These are phyloP conservation scores for Ophiostoma pallidulum DNA, from an alignment of 2,329 filamentous ascomycete species.

Conservation along the genomic window DNA sequence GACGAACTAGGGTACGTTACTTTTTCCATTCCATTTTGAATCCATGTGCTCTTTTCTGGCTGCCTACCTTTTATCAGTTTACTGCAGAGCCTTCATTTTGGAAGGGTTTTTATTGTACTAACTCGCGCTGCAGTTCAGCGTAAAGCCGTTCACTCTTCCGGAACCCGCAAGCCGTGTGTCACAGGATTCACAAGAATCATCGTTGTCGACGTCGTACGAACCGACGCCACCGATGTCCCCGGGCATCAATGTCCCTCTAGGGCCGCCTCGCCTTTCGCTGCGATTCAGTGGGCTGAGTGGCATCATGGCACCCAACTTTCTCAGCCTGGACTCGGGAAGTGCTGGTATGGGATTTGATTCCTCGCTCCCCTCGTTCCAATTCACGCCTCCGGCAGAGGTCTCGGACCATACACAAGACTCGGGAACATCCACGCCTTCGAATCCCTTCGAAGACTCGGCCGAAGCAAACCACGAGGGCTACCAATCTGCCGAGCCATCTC, in stretches of 20 bases:
- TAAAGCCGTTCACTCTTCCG: slow-evolving; percentile 19
- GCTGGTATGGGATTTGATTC: slow-evolving; percentile 19
- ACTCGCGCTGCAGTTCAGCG: slow-evolving; percentile 20
- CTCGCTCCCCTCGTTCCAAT: slow-evolving; percentile 22
- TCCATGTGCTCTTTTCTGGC: slow-evolving; percentile 8
- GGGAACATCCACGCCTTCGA: background rate
- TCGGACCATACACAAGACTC: background rate
- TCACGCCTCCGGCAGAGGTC: slow-evolving; percentile 16
- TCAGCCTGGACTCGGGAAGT: slow-evolving; percentile 17
- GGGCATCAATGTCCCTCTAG: slow-evolving; percentile 12
- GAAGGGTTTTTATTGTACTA: too few relatives aligned
- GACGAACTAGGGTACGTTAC: slow-evolving; percentile 58
- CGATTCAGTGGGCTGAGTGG: slow-evolving; percentile 18
- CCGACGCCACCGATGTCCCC: slow-evolving; percentile 16
- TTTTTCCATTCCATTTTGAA: background rate
- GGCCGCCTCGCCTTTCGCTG: slow-evolving; percentile 21
- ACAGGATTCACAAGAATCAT: slow-evolving; percentile 12
- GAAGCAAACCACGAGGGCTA: background rate
- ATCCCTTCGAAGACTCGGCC: background rate
- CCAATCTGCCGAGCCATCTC: background rate
- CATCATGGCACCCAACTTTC: slow-evolving; percentile 14
- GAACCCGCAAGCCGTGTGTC: slow-evolving; percentile 7
- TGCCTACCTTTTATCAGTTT: background rate
- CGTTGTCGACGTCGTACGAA: slow-evolving; percentile 10
- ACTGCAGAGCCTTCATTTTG: background rate